Evolutionary conservation across 129 eudicot species (phyloP).

Genomic region (Saposhnikovia divaricata): DNA sequence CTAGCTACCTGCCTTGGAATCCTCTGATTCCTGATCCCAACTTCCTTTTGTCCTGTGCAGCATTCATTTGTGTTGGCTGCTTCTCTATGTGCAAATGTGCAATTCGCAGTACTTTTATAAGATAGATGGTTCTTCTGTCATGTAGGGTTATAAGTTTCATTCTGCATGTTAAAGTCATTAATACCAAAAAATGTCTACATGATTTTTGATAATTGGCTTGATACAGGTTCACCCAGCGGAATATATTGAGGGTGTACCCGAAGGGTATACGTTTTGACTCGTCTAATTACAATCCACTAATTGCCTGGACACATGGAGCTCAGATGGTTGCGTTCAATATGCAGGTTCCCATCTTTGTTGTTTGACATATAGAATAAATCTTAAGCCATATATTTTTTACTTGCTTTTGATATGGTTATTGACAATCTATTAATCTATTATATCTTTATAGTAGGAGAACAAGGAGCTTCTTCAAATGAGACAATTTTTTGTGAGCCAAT

Average conservation of each 20-base stretch:
- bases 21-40: background rate
- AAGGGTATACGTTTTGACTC: constrained; percentile 66
- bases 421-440: background rate
- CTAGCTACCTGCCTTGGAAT: background rate
- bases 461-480: too few relatives aligned
- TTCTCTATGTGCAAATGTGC: background rate
- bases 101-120: background rate
- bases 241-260: constrained; percentile 70
- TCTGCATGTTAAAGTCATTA: background rate
- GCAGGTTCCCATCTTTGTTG: constrained; percentile 49
- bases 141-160: background rate
- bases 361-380: background rate
- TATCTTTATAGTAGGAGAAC: too few relatives aligned
- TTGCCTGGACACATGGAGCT: constrained; percentile 85
- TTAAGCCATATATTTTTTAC: background rate
- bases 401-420: background rate
- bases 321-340: constrained; percentile 90
- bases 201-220: constrained; percentile 17
- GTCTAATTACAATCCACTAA: constrained; percentile 64
- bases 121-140: background rate
- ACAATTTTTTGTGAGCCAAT: too few relatives aligned
- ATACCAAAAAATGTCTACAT: background rate
- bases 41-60: background rate
- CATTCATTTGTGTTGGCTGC: background rate
- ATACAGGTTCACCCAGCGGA: constrained; percentile 60